These are phyloP conservation scores for Macrolepiota fuliginosa DNA, from an alignment of 768 basidiomycete species.

Conservation along the genomic window DNA sequence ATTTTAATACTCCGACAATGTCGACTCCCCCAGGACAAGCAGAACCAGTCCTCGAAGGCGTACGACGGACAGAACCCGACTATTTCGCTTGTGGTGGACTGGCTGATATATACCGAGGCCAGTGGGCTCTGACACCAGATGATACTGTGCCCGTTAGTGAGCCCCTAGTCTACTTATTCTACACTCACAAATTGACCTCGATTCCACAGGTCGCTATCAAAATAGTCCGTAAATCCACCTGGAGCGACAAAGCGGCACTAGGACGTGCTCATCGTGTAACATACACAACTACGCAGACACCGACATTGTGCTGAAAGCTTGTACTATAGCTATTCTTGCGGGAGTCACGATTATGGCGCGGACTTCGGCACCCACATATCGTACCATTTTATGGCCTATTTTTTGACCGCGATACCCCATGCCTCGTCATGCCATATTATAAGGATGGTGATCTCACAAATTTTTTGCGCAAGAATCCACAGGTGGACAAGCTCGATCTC, in stretches of 20 bases:
- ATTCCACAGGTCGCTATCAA: slow-evolving; percentile 14
- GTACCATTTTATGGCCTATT: slow-evolving; percentile 18
- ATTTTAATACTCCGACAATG: no score
- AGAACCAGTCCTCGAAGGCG: not conserved
- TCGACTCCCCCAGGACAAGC: no score
- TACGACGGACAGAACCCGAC: slow-evolving; percentile 4
- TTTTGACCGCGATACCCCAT: slow-evolving; percentile 15
- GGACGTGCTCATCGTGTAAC: not conserved
- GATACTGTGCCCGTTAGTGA: not conserved
- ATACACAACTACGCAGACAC: not conserved
- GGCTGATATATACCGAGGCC: slow-evolving; percentile 17
- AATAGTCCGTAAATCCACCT: slow-evolving; percentile 6
- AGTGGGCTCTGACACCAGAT: slow-evolving; percentile 4
- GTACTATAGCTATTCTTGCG: slow-evolving; percentile 12
- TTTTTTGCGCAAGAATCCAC: slow-evolving; percentile 12
- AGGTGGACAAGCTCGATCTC: slow-evolving; percentile 9
- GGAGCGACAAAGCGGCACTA: not conserved
- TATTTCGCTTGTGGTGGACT: slow-evolving; percentile 17
- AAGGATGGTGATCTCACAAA: slow-evolving; percentile 14
- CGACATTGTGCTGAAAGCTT: not conserved
- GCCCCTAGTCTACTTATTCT: not conserved
- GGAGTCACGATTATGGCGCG: slow-evolving; percentile 15
- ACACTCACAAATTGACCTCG: not conserved
- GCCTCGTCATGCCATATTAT: slow-evolving; percentile 18
- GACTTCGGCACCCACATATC: slow-evolving; percentile 15